A percentile compares a stretch with the other conserved stretches of the same genome.
Conservation (phyloP, 1,284 basidiomycete species). For the Earliella scabrosa region DNA sequence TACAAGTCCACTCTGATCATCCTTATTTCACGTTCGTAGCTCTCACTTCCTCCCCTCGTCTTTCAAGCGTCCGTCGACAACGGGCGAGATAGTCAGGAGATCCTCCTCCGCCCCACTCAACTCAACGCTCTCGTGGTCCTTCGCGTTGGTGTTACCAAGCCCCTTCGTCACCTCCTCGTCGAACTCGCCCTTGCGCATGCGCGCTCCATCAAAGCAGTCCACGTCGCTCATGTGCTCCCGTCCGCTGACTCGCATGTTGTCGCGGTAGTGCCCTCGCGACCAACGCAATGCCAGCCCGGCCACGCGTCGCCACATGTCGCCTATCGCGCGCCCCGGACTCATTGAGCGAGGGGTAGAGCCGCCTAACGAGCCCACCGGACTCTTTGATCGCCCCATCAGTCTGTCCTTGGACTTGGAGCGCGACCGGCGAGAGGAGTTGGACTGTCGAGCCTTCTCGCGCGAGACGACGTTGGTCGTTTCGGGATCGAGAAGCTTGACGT, state of each 20-base stretch:
- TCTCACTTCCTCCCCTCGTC: slow-evolving; percentile 55
- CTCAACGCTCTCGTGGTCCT: not conserved
- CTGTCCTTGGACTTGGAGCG: slow-evolving; percentile 23
- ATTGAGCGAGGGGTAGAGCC: slow-evolving; percentile 17
- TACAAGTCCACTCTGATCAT: not conserved
- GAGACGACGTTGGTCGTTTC: slow-evolving; percentile 48
- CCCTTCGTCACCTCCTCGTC: slow-evolving; percentile 30
- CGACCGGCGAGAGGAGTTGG: slow-evolving; percentile 26
- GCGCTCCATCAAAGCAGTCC: slow-evolving; percentile 71
- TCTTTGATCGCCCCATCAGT: slow-evolving; percentile 18
- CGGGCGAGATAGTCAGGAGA: slow-evolving; percentile 67
- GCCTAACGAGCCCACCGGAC: slow-evolving; percentile 13
- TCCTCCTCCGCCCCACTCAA: slow-evolving; percentile 47
- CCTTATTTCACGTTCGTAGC: no score
- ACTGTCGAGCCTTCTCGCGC: slow-evolving; percentile 44
- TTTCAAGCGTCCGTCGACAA: slow-evolving; percentile 74
- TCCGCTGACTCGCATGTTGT: slow-evolving; percentile 62
- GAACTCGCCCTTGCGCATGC: slow-evolving; percentile 39
- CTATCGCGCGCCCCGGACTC: slow-evolving; percentile 30
- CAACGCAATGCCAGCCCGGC: slow-evolving; percentile 51
- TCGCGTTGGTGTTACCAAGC: slow-evolving; percentile 22
- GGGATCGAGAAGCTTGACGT: slow-evolving; percentile 40
- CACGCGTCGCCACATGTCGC: slow-evolving; percentile 54
- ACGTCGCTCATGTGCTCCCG: slow-evolving; percentile 81
- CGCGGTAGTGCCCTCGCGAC: slow-evolving; percentile 57